Percentiles rank a stretch among this genome's conserved stretches.
phyloP scores from a whole-genome alignment of 83 land plant species.

The Picea abies region DNA sequence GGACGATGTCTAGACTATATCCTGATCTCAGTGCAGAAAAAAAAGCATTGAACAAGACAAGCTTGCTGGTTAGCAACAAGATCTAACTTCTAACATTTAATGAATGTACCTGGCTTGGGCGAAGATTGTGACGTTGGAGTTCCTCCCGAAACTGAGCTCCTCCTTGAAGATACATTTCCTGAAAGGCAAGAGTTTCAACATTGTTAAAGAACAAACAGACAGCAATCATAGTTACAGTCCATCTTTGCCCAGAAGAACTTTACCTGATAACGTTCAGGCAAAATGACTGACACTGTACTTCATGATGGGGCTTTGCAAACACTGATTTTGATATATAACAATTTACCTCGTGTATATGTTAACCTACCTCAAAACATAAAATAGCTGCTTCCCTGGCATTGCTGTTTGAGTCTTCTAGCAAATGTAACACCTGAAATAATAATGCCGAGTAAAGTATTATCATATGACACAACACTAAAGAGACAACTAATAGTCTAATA shows the following conservation, averaged over 20 bases:
- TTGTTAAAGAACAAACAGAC: neutral
- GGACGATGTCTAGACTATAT: neutral
- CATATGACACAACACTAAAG: neutral
- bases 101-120: constrained; percentile 57
- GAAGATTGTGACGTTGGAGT: constrained; percentile 78
- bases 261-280: neutral
- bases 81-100: neutral
- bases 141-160: constrained; percentile 91
- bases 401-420: constrained; percentile 88
- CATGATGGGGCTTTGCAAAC: neutral
- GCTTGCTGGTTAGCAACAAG: neutral
- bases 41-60: neutral
- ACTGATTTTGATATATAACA: neutral
- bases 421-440: constrained; percentile 68
- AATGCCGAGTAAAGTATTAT: too few relatives aligned
- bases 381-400: constrained; percentile 93
- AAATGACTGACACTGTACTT: neutral
- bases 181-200: neutral
- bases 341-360: neutral
- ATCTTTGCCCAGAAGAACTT: neutral
- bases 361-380: constrained; percentile 85
- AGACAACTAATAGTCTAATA: neutral
- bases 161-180: constrained; percentile 94
- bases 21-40: neutral
- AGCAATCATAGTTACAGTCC: neutral